Conservation (phyloP, 2,329 filamentous ascomycete genomes). For the Aspergillus uvarum region DNA sequence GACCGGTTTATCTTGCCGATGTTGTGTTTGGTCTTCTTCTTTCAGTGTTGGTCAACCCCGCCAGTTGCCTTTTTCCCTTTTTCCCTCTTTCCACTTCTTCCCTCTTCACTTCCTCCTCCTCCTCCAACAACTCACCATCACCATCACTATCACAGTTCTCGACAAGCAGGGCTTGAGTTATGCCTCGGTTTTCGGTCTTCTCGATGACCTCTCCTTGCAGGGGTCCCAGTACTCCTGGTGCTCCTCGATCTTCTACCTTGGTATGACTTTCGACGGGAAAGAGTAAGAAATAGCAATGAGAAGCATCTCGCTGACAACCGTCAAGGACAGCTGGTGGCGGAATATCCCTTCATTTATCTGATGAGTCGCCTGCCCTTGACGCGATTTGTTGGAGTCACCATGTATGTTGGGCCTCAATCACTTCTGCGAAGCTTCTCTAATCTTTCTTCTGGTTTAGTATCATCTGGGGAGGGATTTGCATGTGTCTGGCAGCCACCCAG, state of each 20-base stretch:
- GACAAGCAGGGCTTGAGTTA: slow-evolving; percentile 49
- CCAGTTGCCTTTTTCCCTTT: background rate
- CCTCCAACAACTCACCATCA: too few species aligned
- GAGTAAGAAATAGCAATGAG: too few species aligned
- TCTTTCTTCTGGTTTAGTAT: slow-evolving; percentile 26
- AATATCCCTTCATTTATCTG: slow-evolving; percentile 52
- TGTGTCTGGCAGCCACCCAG: slow-evolving; percentile 46
- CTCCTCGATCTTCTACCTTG: slow-evolving; percentile 34
- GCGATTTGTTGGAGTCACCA: slow-evolving; percentile 49
- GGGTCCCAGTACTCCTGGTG: slow-evolving; percentile 51
- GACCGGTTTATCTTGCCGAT: slow-evolving; percentile 25
- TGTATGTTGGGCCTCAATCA: slow-evolving; percentile 29
- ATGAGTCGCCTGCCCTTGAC: slow-evolving; percentile 51
- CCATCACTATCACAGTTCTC: slow-evolving; percentile 36
- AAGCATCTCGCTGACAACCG: background rate
- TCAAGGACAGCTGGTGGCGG: slow-evolving; percentile 44
- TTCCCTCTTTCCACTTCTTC: too few species aligned
- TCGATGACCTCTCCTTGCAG: slow-evolving; percentile 47
- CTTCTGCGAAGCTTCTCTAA: too few species aligned
- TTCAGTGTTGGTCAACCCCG: slow-evolving; percentile 31
- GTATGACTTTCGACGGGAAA: slow-evolving; percentile 12
- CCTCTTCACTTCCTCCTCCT: too few species aligned
- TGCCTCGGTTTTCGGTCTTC: slow-evolving; percentile 44
- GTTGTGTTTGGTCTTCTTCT: slow-evolving; percentile 45
- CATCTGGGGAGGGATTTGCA: slow-evolving; percentile 47